Conservation (phyloP, 805 yeast genomes). For the Starmera amethionina region DNA sequence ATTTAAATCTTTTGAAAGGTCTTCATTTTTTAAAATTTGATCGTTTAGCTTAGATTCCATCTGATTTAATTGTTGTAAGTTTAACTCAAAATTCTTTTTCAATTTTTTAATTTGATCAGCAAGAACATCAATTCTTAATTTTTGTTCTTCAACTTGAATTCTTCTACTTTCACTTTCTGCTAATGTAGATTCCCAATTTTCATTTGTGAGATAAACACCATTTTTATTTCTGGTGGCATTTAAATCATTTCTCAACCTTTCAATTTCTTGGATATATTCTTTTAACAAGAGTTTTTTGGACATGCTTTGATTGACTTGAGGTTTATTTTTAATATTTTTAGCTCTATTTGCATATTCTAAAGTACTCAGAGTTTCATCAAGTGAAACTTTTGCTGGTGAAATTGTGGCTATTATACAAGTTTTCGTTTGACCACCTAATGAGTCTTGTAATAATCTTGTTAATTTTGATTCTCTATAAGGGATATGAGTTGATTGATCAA, state of each 20-base stretch:
- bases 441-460: slow-evolving; percentile 70
- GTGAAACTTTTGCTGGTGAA: slow-evolving; percentile 63
- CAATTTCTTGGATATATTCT: slow-evolving; percentile 45
- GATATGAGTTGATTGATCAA: slow-evolving; percentile 55
- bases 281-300: slow-evolving; percentile 45
- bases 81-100: slow-evolving; percentile 30
- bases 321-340: slow-evolving; percentile 59
- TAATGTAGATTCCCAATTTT: slow-evolving; percentile 36
- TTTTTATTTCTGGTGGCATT: slow-evolving; percentile 53
- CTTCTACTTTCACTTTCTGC: slow-evolving; percentile 36
- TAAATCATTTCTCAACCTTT: slow-evolving; percentile 49
- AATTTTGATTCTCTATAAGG: slow-evolving; percentile 82
- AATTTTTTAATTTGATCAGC: slow-evolving; percentile 36
- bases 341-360: slow-evolving; percentile 80
- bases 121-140: slow-evolving; percentile 33
- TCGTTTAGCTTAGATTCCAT: slow-evolving; percentile 6
- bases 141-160: slow-evolving; percentile 40
- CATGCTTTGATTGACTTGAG: slow-evolving; percentile 52
- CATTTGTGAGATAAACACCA: slow-evolving; percentile 54
- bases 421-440: slow-evolving; percentile 76
- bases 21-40: slow-evolving; percentile 6
- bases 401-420: slow-evolving; percentile 78
- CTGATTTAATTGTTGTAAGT: slow-evolving; percentile 16
- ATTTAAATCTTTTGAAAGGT: slow-evolving; percentile 5
- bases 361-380: slow-evolving; percentile 73